A percentile compares a stretch with the other conserved stretches of the same genome.
Evolutionary conservation across 1,284 basidiomycete genomes (phyloP).

Genomic region (Ceratobasidium sp.): DNA sequence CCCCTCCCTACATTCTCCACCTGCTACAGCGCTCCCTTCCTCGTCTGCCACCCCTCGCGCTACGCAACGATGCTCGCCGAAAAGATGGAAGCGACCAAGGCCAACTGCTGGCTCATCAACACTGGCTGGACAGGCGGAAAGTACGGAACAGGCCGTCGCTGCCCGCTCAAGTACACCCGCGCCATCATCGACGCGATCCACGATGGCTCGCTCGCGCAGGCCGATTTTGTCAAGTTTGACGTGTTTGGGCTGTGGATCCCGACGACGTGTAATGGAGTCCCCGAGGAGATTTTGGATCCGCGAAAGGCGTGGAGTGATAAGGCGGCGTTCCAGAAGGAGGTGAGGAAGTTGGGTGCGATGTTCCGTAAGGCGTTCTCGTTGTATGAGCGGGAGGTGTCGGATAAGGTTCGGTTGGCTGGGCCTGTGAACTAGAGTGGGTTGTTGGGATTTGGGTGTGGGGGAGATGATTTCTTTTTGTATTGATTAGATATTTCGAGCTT

Average conservation of each 20-base stretch:
- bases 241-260: constrained; percentile 74
- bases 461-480: constrained; percentile 29
- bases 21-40: constrained; percentile 99
- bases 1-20: constrained; percentile 99
- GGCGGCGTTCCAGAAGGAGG: constrained; percentile 85
- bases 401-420: constrained; percentile 81
- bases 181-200: constrained; percentile 98
- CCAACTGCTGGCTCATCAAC: constrained; percentile 99
- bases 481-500: constrained; percentile 35
- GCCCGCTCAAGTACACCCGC: constrained; percentile 95
- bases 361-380: constrained; percentile 91
- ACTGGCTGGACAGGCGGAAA: constrained; percentile 98
- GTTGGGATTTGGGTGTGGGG: not conserved
- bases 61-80: constrained; percentile 98
- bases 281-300: constrained; percentile 89
- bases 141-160: constrained; percentile 89
- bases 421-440: constrained; percentile 56
- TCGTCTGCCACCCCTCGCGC: constrained; percentile 93
- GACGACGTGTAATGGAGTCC: constrained; percentile 81
- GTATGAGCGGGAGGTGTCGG: constrained; percentile 85
- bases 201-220: constrained; percentile 88
- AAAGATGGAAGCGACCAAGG: constrained; percentile 90
- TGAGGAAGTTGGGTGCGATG: constrained; percentile 88
- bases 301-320: constrained; percentile 85
- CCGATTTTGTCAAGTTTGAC: constrained; percentile 85